Conservation (phyloP, 257 asterid genomes). For the Primulina eburnea region DNA sequence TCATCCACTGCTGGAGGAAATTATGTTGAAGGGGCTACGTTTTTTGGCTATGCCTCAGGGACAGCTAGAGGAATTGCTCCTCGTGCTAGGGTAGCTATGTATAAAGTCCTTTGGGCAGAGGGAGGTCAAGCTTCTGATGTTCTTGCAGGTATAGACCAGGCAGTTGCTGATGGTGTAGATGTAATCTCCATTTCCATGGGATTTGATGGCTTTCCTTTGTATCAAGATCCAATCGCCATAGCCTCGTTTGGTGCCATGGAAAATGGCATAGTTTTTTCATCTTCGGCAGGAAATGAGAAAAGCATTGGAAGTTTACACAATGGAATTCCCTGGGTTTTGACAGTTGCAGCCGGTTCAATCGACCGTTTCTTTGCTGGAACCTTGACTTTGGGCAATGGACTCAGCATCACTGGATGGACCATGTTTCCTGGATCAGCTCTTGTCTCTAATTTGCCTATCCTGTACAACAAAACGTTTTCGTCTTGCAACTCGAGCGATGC, state of each 20-base stretch:
- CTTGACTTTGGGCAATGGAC: conserved; percentile 34
- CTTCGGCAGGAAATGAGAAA: conserved; percentile 34
- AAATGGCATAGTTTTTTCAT: conserved; percentile 34
- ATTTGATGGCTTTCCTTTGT: conserved; percentile 7
- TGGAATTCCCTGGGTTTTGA: conserved; percentile 42
- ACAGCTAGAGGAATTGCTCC: conserved; percentile 43
- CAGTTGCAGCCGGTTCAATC: conserved; percentile 31
- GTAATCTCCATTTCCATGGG: conserved; percentile 44
- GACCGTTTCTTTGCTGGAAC: conserved; percentile 41
- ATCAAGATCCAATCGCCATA: conserved; percentile 42
- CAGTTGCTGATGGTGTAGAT: conserved; percentile 48
- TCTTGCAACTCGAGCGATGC: conserved; percentile 24
- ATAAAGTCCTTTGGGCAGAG: conserved; percentile 39
- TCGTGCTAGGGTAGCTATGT: conserved; percentile 38
- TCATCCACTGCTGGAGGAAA: conserved; percentile 39
- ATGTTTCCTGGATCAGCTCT: conserved; percentile 28
- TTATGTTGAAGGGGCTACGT: conserved; percentile 33
- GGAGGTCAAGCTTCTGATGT: conserved; percentile 35
- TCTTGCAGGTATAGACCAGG: conserved; percentile 46
- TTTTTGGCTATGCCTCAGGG: conserved; percentile 38
- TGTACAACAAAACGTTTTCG: conserved; percentile 32
- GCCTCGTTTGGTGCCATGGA: conserved; percentile 48
- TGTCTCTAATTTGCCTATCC: conserved; percentile 12
- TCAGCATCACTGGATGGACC: conserved; percentile 33
- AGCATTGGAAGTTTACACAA: conserved; percentile 22